Conservation (phyloP, 352 stramenopile genomes). For the Aphanomyces invadans region DNA sequence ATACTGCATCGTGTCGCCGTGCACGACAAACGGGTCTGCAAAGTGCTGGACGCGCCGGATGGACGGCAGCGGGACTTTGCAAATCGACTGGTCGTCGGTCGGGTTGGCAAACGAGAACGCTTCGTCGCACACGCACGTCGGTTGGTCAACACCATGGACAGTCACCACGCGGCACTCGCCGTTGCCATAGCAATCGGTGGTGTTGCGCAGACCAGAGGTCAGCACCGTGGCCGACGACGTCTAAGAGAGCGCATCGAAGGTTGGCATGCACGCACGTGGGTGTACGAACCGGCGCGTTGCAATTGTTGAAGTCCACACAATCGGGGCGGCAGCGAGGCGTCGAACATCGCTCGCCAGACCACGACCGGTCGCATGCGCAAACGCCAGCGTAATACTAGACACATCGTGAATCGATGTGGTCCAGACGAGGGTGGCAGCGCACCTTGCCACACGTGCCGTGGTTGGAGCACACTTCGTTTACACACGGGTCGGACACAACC, state of each 20-base stretch:
- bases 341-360: conserved; percentile 65
- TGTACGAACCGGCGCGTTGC: no score
- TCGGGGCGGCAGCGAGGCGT: conserved; percentile 62
- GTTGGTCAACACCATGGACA: conserved; percentile 26
- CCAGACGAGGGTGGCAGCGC: no score
- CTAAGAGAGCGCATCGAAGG: no score
- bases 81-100: conserved; percentile 41
- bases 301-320: conserved; percentile 53
- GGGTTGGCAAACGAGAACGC: conserved; percentile 48
- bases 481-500: conserved; percentile 61
- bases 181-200: conserved; percentile 67
- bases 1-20: conserved; percentile 18
- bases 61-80: conserved; percentile 46
- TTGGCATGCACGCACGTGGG: no score
- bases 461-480: conserved; percentile 45
- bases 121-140: conserved; percentile 55
- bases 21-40: conserved; percentile 36
- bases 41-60: conserved; percentile 58
- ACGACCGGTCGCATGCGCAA: conserved; percentile 65
- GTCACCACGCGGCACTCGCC: conserved; percentile 41
- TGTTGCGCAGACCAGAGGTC: conserved; percentile 38
- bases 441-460: conserved; percentile 53
- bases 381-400: conserved; percentile 47
- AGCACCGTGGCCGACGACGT: not conserved
- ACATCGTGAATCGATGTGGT: conserved; percentile 3